Percentiles rank a stretch among this genome's conserved stretches.
phyloP scores from a whole-genome alignment of 1,139 yeast species.

The Taphrina wiesneri region DNA sequence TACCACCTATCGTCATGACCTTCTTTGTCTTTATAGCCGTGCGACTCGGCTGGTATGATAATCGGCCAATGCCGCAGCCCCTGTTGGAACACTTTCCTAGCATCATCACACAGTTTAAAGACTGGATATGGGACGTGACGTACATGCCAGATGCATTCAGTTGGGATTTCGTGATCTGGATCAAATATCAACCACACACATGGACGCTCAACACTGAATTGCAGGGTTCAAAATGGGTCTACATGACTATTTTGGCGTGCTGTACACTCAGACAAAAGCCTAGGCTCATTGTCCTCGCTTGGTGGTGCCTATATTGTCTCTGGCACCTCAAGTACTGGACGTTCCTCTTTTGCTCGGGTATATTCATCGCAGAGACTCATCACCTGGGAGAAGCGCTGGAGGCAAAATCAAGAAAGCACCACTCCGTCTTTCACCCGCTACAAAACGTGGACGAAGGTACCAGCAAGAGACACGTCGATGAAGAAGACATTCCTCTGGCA shows the following conservation, averaged over 20 bases:
- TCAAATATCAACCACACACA: constrained; percentile 27
- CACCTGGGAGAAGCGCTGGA: constrained; percentile 13
- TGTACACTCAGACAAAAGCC: constrained; percentile 17
- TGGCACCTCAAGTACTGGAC: constrained; percentile 29
- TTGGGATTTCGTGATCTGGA: constrained; percentile 30
- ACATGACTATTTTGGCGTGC: constrained; percentile 16
- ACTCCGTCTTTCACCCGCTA: background rate
- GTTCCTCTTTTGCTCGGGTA: constrained; percentile 24
- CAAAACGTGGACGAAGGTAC: background rate
- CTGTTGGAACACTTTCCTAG: background rate
- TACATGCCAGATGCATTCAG: constrained; percentile 20
- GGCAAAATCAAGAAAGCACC: background rate
- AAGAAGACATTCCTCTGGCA: background rate
- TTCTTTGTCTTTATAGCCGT: constrained; percentile 19
- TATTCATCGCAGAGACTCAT: constrained; percentile 22
- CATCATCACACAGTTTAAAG: constrained; percentile 7
- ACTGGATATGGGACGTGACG: constrained; percentile 9
- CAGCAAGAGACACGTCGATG: background rate
- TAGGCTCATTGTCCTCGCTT: constrained; percentile 10
- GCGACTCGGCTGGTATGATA: constrained; percentile 11
- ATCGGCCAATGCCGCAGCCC: constrained; percentile 23
- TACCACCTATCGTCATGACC: constrained; percentile 24
- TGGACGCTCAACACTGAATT: constrained; percentile 30
- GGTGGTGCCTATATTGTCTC: constrained; percentile 30
- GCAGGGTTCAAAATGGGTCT: constrained; percentile 25